phyloP scores from a whole-genome alignment of 2,329 filamentous ascomycete species.

The Pseudopithomyces chartarum region DNA sequence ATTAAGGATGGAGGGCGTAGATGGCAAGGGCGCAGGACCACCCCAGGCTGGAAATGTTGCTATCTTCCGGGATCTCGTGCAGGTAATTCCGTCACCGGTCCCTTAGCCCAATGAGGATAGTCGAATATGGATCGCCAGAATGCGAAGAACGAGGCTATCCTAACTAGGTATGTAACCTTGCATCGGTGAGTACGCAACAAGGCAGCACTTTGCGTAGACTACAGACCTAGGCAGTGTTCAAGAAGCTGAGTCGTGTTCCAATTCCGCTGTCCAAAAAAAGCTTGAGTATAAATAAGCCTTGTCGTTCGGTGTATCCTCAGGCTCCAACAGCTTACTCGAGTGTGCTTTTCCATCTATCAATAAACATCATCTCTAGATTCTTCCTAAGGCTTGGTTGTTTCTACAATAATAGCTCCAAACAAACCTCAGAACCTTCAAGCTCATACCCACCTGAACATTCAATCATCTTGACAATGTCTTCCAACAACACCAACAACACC shows the following conservation, averaged over 20 bases:
- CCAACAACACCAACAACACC: conserved; percentile 6
- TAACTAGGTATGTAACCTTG: background rate
- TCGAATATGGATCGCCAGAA: background rate
- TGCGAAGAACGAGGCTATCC: background rate
- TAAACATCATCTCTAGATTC: background rate
- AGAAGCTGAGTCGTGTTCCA: background rate
- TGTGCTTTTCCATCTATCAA: background rate
- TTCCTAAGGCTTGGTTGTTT: no score
- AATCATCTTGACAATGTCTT: conserved; percentile 1
- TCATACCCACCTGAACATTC: no score
- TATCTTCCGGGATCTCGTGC: no score
- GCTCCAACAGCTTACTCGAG: background rate
- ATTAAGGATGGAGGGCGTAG: no score
- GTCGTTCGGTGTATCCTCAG: background rate
- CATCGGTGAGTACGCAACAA: background rate
- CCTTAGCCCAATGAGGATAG: no score
- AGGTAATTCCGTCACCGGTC: no score
- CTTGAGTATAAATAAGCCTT: background rate
- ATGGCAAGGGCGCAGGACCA: no score
- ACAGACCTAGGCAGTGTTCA: background rate
- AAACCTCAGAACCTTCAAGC: background rate
- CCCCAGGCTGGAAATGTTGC: no score
- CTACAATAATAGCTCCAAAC: background rate
- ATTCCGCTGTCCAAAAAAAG: background rate
- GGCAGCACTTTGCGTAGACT: conserved; percentile 4